Evolutionary conservation across 2,329 filamentous ascomycete species (phyloP).

Genomic region (Tolypocladium capitatum): DNA sequence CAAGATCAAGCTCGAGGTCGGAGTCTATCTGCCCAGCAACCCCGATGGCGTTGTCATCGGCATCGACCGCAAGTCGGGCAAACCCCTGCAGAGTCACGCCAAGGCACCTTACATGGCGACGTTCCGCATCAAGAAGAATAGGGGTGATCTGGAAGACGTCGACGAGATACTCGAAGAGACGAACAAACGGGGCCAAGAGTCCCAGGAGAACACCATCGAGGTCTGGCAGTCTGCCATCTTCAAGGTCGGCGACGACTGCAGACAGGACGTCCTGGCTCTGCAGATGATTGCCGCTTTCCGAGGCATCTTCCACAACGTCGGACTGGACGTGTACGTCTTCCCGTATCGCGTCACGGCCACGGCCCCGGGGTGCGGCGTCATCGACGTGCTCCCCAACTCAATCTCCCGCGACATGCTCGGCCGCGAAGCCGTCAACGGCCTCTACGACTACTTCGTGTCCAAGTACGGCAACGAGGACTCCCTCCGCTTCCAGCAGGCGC

Average conservation of each 20-base stretch:
- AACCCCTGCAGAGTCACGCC: constrained; percentile 92
- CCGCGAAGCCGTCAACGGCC: constrained; percentile 90
- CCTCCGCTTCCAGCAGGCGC: constrained; percentile 84
- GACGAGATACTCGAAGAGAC: constrained; percentile 38
- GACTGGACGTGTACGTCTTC: constrained; percentile 92
- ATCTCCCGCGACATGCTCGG: constrained; percentile 98
- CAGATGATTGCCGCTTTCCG: constrained; percentile 98
- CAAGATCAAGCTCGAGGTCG: constrained; percentile 93
- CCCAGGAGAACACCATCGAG: constrained; percentile 54
- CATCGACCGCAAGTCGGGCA: constrained; percentile 95
- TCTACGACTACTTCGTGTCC: constrained; percentile 96
- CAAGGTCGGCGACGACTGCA: constrained; percentile 97
- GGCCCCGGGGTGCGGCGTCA: constrained; percentile 92
- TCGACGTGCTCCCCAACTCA: constrained; percentile 94
- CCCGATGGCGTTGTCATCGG: constrained; percentile 95
- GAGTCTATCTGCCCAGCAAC: constrained; percentile 93
- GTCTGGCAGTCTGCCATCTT: constrained; percentile 99
- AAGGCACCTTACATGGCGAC: constrained; percentile 99
- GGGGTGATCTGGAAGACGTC: constrained; percentile 35
- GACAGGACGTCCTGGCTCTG: constrained; percentile 88
- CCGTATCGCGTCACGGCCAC: constrained; percentile 96
- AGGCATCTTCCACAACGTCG: constrained; percentile 89
- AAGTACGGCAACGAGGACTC: constrained; percentile 97
- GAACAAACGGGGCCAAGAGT: constrained; percentile 20
- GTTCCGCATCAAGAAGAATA: constrained; percentile 85